Evolutionary conservation across 768 basidiomycete species (phyloP), one percentile per base, ranked within the genome.

Genomic region (Podaxis pistillaris): DNA sequence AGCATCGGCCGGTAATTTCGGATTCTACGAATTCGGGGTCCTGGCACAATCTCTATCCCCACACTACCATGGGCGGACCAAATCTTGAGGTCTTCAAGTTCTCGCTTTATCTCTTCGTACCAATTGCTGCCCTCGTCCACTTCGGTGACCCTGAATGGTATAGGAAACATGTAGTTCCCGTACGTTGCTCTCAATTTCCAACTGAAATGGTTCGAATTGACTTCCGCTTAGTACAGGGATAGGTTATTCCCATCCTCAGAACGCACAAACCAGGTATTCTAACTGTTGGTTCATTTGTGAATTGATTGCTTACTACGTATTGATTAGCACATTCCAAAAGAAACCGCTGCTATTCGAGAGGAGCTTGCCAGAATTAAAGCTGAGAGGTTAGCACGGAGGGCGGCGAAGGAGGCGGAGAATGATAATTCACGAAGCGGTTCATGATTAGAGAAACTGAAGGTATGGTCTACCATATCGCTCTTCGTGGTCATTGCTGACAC

Each of bases 71-170:
- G 90, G 90, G 81, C 2, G 87, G 90, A 11, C 86, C 91, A 38
- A 91, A 90, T 72, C 86, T 95, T 58, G 93, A 95, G 74, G 83
- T 94, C 17, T 93, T 94, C 87, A 94, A 94, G 76, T 95, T 95
- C 68, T 86, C 86, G 3, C 75, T 93, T 17, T 94, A 95, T 73
- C 86, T 95, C 60, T 93, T 93, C 68, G 86, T 93, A 63, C 93
- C 93, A 9, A 85, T 95, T 62, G 77, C 83, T 51, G 88, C 91
- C 24, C 83, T 95, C 69, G 76, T 93, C 55, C 90, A 94, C 74
- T 94, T 91, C 70, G 93, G 93, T 49, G 91, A 94, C 72, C 91
- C 92, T 4, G 85, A 89, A 46, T 95, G 93, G 93, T 95, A 94
- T 70, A 81, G 83, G 60, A 77, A 80, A 53, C 80, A 91, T 67